Evolutionary conservation across 2,329 filamentous ascomycete species (phyloP), one percentile per base, ranked within the genome.

Genomic region (Sarocladium strictum): DNA sequence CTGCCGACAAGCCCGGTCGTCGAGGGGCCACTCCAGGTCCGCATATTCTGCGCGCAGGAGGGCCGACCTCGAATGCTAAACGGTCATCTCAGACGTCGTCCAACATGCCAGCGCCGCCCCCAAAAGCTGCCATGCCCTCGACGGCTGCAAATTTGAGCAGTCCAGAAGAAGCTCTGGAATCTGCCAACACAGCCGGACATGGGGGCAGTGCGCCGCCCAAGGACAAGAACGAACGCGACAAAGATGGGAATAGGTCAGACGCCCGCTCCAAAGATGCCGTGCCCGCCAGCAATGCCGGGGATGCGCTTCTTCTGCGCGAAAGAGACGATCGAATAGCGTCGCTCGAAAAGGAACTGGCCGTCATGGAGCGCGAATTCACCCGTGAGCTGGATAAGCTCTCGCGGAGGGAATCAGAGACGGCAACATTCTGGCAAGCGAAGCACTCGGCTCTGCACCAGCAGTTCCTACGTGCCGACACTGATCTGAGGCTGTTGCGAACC

Each of bases 361-460:
- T 73, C 29, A 79, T 81, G 74, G 76, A 81, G 63, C 63, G 64
- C 54, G 78, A 81, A 62, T 83, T 84, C 63, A 67, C 70, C 53
- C 72, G 72, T 33, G 74, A 81, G 62, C 72, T 84, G 17, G 77
- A 80, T 62, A 72, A 70, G 59, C 72, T 83, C 17, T 76, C 73
- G 61, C 71, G 74, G 63, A 73, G 74, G 63, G 80, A 84, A 69
- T 76, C 73, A 66, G 79, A 83, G 64, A 76, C 74, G 51, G 72
- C 79, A 2, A 72, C 73, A 14, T 81, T 79, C 63, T 84, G 81
- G 79, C 80, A 84, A 66, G 65, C 73, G 43, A 81, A 80, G 61
- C 76, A 82, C 66, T 74, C 73, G 55, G 66, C 65, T 29, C 65
- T 83, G 43, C 75, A 81, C 64, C 75, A 78, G 66, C 76, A 77